These are phyloP conservation scores for Trichaptum fuscoviolaceum DNA, from an alignment of 768 basidiomycete genomes.

Conservation along the genomic window DNA sequence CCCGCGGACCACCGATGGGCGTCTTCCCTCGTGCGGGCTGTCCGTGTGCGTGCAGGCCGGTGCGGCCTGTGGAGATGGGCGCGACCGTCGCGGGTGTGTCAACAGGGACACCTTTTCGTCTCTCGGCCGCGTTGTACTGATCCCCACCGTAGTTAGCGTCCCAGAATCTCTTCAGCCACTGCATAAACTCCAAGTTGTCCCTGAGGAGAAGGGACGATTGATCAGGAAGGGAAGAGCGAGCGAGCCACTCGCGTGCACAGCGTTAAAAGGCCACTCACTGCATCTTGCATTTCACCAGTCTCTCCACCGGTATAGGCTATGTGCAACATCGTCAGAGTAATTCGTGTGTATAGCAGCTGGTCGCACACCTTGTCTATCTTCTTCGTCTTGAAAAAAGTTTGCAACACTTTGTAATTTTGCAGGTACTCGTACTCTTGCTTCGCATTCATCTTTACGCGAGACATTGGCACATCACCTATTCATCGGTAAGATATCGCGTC, in stretches of 20 bases:
- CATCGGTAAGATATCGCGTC: background rate
- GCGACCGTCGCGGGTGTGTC: constrained; percentile 78
- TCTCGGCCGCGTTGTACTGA: constrained; percentile 78
- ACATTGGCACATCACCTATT: constrained; percentile 86
- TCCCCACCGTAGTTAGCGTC: constrained; percentile 86
- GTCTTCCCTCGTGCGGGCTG: constrained; percentile 64
- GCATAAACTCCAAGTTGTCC: constrained; percentile 97
- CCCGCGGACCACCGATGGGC: constrained; percentile 62
- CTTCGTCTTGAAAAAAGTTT: constrained; percentile 85
- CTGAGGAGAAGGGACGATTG: constrained; percentile 29
- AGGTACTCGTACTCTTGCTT: constrained; percentile 95
- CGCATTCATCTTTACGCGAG: constrained; percentile 91
- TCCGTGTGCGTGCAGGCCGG: constrained; percentile 27
- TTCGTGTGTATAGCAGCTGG: constrained; percentile 2
- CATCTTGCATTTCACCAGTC: constrained; percentile 97
- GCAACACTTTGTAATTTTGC: constrained; percentile 93
- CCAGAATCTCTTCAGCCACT: constrained; percentile 98
- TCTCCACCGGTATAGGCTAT: constrained; percentile 94
- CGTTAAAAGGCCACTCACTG: constrained; percentile 54
- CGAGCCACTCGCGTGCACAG: constrained; percentile 7
- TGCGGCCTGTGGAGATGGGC: constrained; percentile 41
- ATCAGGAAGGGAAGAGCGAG: constrained; percentile 6
- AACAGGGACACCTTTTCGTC: constrained; percentile 72
- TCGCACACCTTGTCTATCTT: constrained; percentile 85
- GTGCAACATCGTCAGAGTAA: constrained; percentile 7